A percentile compares a stretch with the other conserved stretches of the same genome.
phyloP scores from a whole-genome alignment of 2,329 filamentous ascomycete species.

The Rhynchosporium graminicola region DNA sequence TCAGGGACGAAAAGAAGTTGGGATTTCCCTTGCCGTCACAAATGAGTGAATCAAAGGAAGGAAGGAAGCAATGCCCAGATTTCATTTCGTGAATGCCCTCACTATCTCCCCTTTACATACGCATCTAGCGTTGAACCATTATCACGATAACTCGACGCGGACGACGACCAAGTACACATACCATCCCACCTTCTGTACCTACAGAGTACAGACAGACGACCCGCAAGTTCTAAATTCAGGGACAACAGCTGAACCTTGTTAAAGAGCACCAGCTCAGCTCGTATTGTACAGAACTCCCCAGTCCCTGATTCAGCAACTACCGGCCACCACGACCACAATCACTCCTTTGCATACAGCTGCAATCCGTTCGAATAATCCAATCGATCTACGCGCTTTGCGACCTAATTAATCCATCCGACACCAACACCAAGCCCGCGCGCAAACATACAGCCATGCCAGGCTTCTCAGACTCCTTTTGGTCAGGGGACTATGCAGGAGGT shows the following conservation, averaged over 20 bases:
- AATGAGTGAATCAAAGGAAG: background rate
- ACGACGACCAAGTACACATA: background rate
- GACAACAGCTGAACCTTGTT: constrained; percentile 13
- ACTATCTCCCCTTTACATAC: constrained; percentile 20
- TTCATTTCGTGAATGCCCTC: constrained; percentile 29
- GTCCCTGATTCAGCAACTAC: background rate
- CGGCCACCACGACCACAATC: constrained; percentile 8
- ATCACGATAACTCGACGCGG: background rate
- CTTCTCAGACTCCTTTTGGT: constrained; percentile 98
- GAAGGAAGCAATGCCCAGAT: constrained; percentile 3
- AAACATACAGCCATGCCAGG: constrained; percentile 65
- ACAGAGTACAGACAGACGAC: too few species aligned
- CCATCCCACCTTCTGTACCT: background rate
- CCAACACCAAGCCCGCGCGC: background rate
- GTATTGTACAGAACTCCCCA: constrained; percentile 2
- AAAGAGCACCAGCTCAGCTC: constrained; percentile 10
- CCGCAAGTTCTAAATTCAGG: background rate
- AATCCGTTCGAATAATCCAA: background rate
- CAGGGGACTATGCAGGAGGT: constrained; percentile 94
- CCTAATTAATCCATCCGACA: background rate
- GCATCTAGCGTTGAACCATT: background rate
- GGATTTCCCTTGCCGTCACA: constrained; percentile 17
- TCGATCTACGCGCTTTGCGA: background rate
- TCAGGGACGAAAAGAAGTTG: background rate
- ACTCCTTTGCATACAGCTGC: constrained; percentile 20